A percentile compares a stretch with the other conserved stretches of the same genome.
These are phyloP conservation scores for Chytriomyces sp. DNA, from an alignment of 192 early-diverging fungal species.

Conservation along the genomic window DNA sequence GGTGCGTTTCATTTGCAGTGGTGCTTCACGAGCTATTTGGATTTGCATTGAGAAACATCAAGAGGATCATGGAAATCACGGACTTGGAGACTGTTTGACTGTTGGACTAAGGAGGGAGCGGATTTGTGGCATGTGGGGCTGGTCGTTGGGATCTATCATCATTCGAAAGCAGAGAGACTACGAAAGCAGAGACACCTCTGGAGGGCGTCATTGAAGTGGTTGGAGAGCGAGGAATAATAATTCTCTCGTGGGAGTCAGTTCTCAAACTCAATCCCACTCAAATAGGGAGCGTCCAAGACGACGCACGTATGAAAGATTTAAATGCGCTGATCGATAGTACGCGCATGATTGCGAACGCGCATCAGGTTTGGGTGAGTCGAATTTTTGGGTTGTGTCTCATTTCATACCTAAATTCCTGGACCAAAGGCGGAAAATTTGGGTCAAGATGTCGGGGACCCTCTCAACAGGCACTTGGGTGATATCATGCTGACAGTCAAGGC, in stretches of 20 bases:
- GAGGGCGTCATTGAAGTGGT: no score
- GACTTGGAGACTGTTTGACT: not conserved
- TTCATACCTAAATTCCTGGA: not conserved
- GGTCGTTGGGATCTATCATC: not conserved
- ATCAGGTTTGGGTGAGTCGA: constrained; percentile 57
- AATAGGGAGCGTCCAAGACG: not conserved
- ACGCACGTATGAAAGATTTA: constrained; percentile 40
- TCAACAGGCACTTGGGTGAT: constrained; percentile 37
- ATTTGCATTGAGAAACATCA: not conserved
- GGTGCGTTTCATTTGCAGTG: not conserved
- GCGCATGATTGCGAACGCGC: constrained; percentile 54
- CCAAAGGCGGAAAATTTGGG: constrained; percentile 44
- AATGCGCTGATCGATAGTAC: constrained; percentile 59
- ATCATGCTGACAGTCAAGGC: constrained; percentile 29
- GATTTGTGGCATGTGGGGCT: not conserved
- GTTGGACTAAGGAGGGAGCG: not conserved
- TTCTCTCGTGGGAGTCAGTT: not conserved
- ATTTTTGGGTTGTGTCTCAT: not conserved
- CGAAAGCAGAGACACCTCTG: not conserved
- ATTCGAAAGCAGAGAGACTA: not conserved
- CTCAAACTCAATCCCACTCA: not conserved
- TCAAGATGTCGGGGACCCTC: constrained; percentile 51
- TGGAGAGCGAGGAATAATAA: not conserved
- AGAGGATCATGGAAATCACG: not conserved
- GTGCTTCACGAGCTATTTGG: no score